Evolutionary conservation across 768 basidiomycete species (phyloP).

Genomic region (Suillus cothurnatus): DNA sequence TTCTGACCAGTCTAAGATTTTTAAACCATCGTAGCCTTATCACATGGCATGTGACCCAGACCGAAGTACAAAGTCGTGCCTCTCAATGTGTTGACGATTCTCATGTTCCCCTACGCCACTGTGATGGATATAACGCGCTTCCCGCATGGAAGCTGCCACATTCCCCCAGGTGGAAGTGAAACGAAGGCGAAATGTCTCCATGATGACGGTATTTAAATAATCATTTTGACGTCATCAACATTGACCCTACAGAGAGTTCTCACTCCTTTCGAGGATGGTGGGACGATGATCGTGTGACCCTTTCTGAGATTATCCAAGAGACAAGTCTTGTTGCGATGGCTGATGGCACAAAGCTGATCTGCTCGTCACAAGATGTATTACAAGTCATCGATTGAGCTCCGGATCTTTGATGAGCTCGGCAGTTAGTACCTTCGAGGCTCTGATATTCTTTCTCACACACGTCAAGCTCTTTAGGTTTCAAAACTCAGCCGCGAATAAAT

Average conservation of each 20-base stretch:
- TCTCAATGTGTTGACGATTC: background rate
- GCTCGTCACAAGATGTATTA: background rate
- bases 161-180: background rate
- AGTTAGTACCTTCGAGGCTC: background rate
- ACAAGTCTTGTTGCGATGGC: background rate
- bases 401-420: background rate
- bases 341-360: background rate
- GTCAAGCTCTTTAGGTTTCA: background rate
- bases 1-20: background rate
- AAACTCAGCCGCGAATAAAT: background rate
- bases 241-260: background rate
- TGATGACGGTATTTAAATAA: background rate
- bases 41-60: background rate
- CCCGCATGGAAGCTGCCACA: background rate
- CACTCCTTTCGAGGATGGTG: background rate
- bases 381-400: background rate
- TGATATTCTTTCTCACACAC: constrained; percentile 2
- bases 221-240: background rate
- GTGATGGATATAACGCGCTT: background rate
- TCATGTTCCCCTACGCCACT: background rate
- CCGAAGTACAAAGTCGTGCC: background rate
- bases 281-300: background rate
- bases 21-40: background rate
- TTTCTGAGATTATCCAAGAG: background rate
- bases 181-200: background rate